phyloP scores from a whole-genome alignment of 257 asterid species.

The Solanum ahanhuiri region DNA sequence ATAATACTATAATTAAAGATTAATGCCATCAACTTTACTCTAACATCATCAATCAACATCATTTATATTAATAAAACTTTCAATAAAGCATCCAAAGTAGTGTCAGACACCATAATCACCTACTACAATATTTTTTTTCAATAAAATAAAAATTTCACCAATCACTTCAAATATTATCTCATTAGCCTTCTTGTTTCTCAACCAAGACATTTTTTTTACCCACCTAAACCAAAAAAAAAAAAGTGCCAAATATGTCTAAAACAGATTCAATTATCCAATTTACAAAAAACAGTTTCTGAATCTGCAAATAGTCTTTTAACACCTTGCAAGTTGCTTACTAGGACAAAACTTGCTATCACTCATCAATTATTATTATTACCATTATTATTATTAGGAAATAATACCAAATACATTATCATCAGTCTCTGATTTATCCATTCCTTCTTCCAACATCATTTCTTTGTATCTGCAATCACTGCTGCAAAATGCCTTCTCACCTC shows the following conservation, averaged over 20 bases:
- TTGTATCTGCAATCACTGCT: slow-evolving; percentile 58
- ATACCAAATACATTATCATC: slow-evolving; percentile 18
- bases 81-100: background rate
- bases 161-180: background rate
- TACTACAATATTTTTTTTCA: background rate
- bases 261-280: slow-evolving; percentile 4
- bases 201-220: background rate
- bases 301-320: background rate
- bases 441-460: slow-evolving; percentile 47
- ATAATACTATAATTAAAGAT: background rate
- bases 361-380: background rate
- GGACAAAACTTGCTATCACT: background rate
- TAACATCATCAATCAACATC: background rate
- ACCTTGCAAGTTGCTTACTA: background rate
- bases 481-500: slow-evolving; percentile 78
- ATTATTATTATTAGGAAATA: slow-evolving; percentile 5
- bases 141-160: background rate
- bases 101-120: background rate
- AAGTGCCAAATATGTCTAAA: background rate
- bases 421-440: slow-evolving; percentile 18
- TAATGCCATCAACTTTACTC: background rate
- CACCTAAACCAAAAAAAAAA: background rate
- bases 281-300: slow-evolving; percentile 6
- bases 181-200: background rate
- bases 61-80: background rate